Base-by-base conservation (phyloP, 805 yeast species). In the Blastobotrys attinorum region DNA sequence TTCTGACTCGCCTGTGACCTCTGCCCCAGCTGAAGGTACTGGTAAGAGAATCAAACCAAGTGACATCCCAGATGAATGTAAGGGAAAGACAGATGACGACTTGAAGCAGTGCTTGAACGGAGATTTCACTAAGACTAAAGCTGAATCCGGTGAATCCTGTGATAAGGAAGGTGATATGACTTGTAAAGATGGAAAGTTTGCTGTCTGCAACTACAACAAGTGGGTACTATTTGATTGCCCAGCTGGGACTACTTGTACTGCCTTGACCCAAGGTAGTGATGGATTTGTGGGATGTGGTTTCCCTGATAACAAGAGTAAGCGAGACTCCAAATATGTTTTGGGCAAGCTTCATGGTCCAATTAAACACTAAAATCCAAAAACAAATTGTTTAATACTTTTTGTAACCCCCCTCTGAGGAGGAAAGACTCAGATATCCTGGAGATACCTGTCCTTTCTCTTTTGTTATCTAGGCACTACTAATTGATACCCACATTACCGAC, bases 171-270 rank as follows among this genome's bases (percentile, higher is more conserved):
- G 83, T 42, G 71, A 67, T 13, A 51, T 70, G 13, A 70, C 79
- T 3, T 80, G 86, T 58, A 55, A 69, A 4, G 62, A 64, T 50
- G 83, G 81, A 29, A 45, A 63, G 16, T 69, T 72, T 50, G 78
- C 83, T 15, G 63, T 77, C 37, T 80, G 85, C 61, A 69, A 73
- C 52, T 66, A 63, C 54, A 79, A 79, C 32, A 45, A 59, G 20
- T 81, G 86, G 86, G 81, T 75, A 11, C 57, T 53, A 16, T 67
- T 70, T 55, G 67, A 61, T 32, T 80, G 87, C 64, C 74, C 82
- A n/a, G 63, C 72, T 2, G 81, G 82, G 37, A 79, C 86, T 2
- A 66, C 76, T 1, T 80, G 87, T 61, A 71, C 65, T 50, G 82
- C 84, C 20, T 54, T 57, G 31, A 67, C 64, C 43, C 64, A 62